phyloP scores from a whole-genome alignment of 441 rosid species.

The Kokia cookei region DNA sequence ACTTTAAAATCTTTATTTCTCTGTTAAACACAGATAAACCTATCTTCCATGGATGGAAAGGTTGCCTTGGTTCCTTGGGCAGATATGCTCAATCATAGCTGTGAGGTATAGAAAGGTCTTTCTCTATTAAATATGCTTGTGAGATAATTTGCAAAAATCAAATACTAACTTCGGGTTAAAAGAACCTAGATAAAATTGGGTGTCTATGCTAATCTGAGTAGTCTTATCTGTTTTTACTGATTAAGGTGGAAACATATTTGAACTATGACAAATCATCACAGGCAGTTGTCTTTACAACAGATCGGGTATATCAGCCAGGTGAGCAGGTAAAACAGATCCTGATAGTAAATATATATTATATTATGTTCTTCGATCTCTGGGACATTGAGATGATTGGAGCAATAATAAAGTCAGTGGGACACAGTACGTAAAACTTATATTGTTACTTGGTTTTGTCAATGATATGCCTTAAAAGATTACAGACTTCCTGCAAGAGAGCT shows the following conservation, averaged over 20 bases:
- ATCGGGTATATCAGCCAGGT: constrained; percentile 85
- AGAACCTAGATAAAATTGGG: constrained; percentile 16
- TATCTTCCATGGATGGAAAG: constrained; percentile 91
- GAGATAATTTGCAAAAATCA: background rate
- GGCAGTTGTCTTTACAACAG: constrained; percentile 82
- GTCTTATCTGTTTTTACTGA: constrained; percentile 11
- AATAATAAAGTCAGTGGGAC: too few species aligned
- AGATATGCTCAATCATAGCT: constrained; percentile 93
- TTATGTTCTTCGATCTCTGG: too few species aligned
- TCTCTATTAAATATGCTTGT: background rate
- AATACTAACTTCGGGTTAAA: too few species aligned
- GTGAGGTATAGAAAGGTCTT: constrained; percentile 52
- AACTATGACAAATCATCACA: constrained; percentile 83
- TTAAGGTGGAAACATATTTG: constrained; percentile 83
- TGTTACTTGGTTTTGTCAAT: too few species aligned
- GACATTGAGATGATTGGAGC: too few species aligned
- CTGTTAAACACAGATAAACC: constrained; percentile 51
- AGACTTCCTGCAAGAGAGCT: too few species aligned
- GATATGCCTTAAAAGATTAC: too few species aligned
- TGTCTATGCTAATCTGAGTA: constrained; percentile 14
- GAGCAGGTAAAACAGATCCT: constrained; percentile 77
- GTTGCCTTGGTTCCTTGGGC: constrained; percentile 99
- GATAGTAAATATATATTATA: background rate
- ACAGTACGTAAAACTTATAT: too few species aligned
- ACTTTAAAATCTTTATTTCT: background rate